These are phyloP conservation scores for Jatropha multifida DNA, from an alignment of 441 rosid species.

Conservation along the genomic window DNA sequence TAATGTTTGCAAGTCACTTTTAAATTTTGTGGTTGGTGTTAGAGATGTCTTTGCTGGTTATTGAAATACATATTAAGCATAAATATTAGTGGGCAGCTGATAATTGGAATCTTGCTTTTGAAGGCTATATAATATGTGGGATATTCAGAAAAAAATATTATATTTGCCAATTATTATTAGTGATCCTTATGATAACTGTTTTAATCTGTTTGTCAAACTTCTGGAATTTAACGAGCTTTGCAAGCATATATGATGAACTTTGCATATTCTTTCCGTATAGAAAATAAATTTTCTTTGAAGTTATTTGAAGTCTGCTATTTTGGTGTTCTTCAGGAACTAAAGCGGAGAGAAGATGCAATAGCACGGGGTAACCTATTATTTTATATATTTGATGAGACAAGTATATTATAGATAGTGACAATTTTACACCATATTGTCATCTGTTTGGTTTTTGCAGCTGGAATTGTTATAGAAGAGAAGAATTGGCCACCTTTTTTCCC, in stretches of 20 bases:
- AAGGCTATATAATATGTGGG: not conserved
- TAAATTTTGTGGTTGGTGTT: not conserved
- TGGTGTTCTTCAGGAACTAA: slow-evolving; percentile 62
- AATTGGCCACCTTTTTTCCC: slow-evolving; percentile 97
- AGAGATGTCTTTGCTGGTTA: not conserved
- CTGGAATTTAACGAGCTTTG: not conserved
- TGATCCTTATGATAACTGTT: not conserved
- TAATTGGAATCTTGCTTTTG: not conserved
- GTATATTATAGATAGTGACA: not conserved
- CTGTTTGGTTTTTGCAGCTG: slow-evolving; percentile 59
- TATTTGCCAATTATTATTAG: not conserved
- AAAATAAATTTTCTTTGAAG: not conserved
- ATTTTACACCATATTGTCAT: slow-evolving; percentile 19
- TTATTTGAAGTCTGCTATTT: slow-evolving; percentile 21
- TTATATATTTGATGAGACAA: slow-evolving; percentile 12
- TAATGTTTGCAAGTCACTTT: not conserved
- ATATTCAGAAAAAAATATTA: not conserved
- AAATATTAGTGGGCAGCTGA: not conserved
- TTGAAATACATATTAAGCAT: not conserved
- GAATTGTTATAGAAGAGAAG: slow-evolving; percentile 90
- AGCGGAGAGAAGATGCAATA: slow-evolving; percentile 88
- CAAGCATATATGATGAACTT: not conserved
- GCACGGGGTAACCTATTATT: slow-evolving; percentile 43
- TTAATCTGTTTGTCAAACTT: not conserved
- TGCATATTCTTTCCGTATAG: slow-evolving; percentile 14